These are phyloP conservation scores for Monilinia laxa DNA, from an alignment of 2,329 filamentous ascomycete species.

Conservation along the genomic window DNA sequence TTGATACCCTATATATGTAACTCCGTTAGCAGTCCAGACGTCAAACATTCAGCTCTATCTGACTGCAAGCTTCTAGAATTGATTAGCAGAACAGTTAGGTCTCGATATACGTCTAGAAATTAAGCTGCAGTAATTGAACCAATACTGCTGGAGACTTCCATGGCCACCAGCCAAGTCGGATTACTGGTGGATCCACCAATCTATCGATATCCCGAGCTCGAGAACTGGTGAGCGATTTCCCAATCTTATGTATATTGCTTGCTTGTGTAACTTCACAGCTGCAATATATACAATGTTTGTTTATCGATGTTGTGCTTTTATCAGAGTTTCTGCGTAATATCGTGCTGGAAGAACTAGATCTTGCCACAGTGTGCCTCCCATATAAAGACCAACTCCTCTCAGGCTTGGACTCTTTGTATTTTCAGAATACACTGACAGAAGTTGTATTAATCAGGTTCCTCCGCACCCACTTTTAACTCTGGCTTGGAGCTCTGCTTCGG, in stretches of 20 bases:
- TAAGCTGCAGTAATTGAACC: not conserved
- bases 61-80: not conserved
- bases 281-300: not conserved
- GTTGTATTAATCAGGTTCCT: not conserved
- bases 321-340: not conserved
- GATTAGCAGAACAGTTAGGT: not conserved
- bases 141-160: not conserved
- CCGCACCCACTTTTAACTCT: not conserved
- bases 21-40: not conserved
- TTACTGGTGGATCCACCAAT: too few relatives aligned
- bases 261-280: not conserved
- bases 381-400: not conserved
- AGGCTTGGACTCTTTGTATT: not conserved
- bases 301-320: not conserved
- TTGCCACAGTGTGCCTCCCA: not conserved
- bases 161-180: not conserved
- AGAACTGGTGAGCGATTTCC: not conserved
- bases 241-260: not conserved
- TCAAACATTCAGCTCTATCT: not conserved
- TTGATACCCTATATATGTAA: not conserved
- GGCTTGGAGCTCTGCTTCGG: not conserved
- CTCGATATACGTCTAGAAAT: not conserved
- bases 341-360: not conserved
- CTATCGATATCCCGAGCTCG: too few relatives aligned
- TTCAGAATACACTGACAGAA: not conserved